Percentiles rank a stretch among this genome's conserved stretches.
Evolutionary conservation across 2,329 filamentous ascomycete genomes (phyloP).

Genomic region (Hymenotorrendiella dingleyae): DNA sequence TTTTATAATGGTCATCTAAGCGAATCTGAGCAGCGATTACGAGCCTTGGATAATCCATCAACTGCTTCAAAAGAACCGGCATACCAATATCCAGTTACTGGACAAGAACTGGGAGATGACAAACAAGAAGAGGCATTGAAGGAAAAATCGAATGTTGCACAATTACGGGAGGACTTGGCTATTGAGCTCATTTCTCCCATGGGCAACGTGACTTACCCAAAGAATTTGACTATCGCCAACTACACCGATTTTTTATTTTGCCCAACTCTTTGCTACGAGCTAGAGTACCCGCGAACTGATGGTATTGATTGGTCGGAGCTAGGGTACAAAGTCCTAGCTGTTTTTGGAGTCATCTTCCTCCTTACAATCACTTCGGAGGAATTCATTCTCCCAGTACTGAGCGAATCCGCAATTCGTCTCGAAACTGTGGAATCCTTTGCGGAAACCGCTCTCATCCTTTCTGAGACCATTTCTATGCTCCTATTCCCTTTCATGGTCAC

Average conservation of each 20-base stretch:
- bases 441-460: conserved; percentile 73
- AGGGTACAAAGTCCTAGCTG: conserved; percentile 77
- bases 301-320: conserved; percentile 75
- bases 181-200: conserved; percentile 87
- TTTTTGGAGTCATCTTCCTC: conserved; percentile 95
- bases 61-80: conserved; percentile 62
- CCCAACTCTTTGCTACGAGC: conserved; percentile 93
- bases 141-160: conserved; percentile 48
- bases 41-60: conserved; percentile 71
- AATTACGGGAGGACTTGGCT: conserved; percentile 79
- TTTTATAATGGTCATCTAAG: conserved; percentile 97
- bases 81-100: conserved; percentile 62
- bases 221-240: conserved; percentile 78
- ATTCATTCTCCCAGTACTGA: conserved; percentile 86
- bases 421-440: conserved; percentile 37
- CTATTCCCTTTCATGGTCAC: conserved; percentile 97
- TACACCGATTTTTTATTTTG: conserved; percentile 84
- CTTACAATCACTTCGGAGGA: conserved; percentile 88
- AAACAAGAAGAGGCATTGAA: conserved; percentile 30
- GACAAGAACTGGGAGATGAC: conserved; percentile 17
- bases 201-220: conserved; percentile 82
- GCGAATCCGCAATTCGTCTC: conserved; percentile 57
- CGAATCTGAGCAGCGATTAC: conserved; percentile 76
- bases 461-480: conserved; percentile 84
- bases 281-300: conserved; percentile 82